A percentile compares a stretch with the other conserved stretches of the same genome.
Conservation (phyloP, 2,329 filamentous ascomycete species). For the Aspergillus calidoustus region DNA sequence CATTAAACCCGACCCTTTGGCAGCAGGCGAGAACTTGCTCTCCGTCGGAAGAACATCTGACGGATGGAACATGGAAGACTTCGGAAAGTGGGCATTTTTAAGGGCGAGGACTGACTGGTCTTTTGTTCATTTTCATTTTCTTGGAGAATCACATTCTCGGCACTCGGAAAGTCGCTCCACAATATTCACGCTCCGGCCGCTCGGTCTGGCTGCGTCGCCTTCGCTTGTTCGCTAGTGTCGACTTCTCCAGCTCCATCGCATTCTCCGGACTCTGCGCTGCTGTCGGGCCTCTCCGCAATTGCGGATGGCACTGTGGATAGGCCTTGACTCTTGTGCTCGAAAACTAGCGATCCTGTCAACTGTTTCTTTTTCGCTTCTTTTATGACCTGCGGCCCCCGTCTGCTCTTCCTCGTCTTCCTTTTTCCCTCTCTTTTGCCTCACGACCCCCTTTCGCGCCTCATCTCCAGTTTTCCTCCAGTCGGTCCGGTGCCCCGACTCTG, state of each 20-base stretch:
- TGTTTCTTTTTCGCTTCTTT: slow-evolving; percentile 4
- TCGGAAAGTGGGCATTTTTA: not conserved
- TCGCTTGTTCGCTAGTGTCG: slow-evolving; percentile 7
- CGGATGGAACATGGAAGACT: not conserved
- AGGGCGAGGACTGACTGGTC: not conserved
- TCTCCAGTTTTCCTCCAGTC: slow-evolving; percentile 27
- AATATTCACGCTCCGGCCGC: slow-evolving; percentile 21
- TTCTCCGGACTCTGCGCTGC: slow-evolving; percentile 12
- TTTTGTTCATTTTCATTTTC: not conserved
- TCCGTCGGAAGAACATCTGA: not conserved
- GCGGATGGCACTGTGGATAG: slow-evolving; percentile 13
- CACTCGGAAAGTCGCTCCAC: slow-evolving; percentile 28
- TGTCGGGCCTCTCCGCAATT: slow-evolving; percentile 23
- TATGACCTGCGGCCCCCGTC: not conserved
- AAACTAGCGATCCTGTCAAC: slow-evolving; percentile 2
- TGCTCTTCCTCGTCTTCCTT: slow-evolving; percentile 3
- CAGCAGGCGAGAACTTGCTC: not conserved
- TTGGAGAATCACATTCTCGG: slow-evolving; percentile 24
- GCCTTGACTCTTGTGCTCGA: not conserved
- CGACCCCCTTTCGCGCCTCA: slow-evolving; percentile 31
- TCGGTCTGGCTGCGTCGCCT: slow-evolving; percentile 24
- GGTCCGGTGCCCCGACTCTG: slow-evolving; percentile 38
- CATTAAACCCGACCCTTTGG: not conserved
- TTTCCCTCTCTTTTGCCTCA: slow-evolving; percentile 3
- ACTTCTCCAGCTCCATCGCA: not conserved